Evolutionary conservation across 2,329 filamentous ascomycete genomes (phyloP).

Genomic region (Hypoxylon sp.): DNA sequence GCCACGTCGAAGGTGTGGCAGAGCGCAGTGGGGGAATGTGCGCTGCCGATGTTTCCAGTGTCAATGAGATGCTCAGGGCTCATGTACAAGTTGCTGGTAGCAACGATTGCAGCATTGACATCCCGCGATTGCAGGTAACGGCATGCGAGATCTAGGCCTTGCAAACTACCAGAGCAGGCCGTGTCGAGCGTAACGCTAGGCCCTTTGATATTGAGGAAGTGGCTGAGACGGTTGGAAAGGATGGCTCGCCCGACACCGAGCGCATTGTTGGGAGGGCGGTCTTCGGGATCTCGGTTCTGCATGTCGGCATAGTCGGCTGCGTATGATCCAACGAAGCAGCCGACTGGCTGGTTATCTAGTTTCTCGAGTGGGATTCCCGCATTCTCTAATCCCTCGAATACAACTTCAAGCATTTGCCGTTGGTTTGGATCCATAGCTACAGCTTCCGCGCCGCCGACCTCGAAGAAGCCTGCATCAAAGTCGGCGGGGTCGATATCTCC

Average conservation of each 20-base stretch:
- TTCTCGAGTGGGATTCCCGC: slow-evolving; percentile 46
- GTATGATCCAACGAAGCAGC: slow-evolving; percentile 47
- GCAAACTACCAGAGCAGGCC: slow-evolving; percentile 51
- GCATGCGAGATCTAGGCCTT: slow-evolving; percentile 51
- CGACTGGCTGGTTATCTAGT: slow-evolving; percentile 36
- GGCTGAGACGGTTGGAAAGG: slow-evolving; percentile 54
- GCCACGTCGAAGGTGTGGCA: slow-evolving; percentile 57
- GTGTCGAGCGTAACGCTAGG: slow-evolving; percentile 41
- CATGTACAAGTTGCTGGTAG: slow-evolving; percentile 53
- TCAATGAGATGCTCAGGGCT: slow-evolving; percentile 50
- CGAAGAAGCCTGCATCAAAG: slow-evolving; percentile 56
- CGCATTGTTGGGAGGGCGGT: slow-evolving; percentile 27
- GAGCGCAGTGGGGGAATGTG: slow-evolving; percentile 40
- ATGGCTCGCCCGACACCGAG: slow-evolving; percentile 48
- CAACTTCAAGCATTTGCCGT: slow-evolving; percentile 52
- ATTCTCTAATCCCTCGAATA: slow-evolving; percentile 51
- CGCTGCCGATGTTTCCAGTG: slow-evolving; percentile 27
- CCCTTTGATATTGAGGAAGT: slow-evolving; percentile 54
- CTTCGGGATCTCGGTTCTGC: slow-evolving; percentile 44
- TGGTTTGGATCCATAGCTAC: slow-evolving; percentile 49
- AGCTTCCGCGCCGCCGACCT: slow-evolving; percentile 39
- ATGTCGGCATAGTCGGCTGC: slow-evolving; percentile 43
- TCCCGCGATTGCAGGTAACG: slow-evolving; percentile 50
- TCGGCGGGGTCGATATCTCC: slow-evolving; percentile 53
- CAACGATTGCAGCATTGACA: slow-evolving; percentile 49